Base-by-base conservation (phyloP, 2,329 filamentous ascomycete genomes). In the Fusarium nodosum region DNA sequence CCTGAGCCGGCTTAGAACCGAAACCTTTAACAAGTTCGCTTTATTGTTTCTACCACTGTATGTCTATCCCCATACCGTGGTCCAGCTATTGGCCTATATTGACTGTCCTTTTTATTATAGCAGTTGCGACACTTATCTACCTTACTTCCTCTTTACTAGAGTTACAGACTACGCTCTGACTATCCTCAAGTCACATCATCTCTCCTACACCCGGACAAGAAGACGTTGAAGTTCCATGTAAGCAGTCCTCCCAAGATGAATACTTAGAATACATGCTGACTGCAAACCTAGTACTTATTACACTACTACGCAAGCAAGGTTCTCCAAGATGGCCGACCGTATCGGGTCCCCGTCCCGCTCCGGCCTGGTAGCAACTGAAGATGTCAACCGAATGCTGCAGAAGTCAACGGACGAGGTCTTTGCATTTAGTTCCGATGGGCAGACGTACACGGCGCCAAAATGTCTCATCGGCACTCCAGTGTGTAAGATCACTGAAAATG, bases 391-490 rank as follows among this genome's bases (percentile, higher is more conserved):
- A 10, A 66, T 76, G 54, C 58, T 76, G 7, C 26, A 45, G 24
- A 70, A 64, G 2, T 55, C 60, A 2, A 70, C 67, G 30, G 57
- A 67, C 3, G 24, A 44, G 1, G 67, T 77, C 12, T 75, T 72
- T 36, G 8, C 56, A 1, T 36, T 73, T 15, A 76, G 65, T 16
- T 48, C 53, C 0, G 72, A 78, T 11, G 74, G 74, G 0, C 54
- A 47, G 3, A 68, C 64, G 1, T 81, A 76, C 44, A 42, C 64
- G 1, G 42, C 54, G 4, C 79, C 79, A 0, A 28, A 55, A 0
- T 61, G 68, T 12, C 64, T 81, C 1, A 58, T 64, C 3, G 74
- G 76, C 2, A 72, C 73, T 0, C 78, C 79, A 0, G 65, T 79
- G 0, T 30, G 50, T 5, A 77, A 72, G 16, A 73, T 80, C 22